These are phyloP conservation scores for Mycena metata DNA, from an alignment of 768 basidiomycete genomes.

Conservation along the genomic window DNA sequence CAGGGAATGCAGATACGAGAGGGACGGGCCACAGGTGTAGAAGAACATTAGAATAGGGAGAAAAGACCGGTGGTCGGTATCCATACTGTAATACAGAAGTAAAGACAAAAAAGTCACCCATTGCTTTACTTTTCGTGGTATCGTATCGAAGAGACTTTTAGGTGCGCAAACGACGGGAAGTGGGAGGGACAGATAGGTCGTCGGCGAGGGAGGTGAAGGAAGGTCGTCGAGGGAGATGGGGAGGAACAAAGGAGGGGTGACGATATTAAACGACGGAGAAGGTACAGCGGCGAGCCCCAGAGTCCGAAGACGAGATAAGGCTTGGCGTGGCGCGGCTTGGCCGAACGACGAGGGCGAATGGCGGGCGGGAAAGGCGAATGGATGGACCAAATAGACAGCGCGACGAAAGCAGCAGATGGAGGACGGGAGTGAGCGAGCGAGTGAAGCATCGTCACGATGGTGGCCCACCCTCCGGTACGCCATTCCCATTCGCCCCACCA, in stretches of 20 bases:
- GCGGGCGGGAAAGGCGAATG: no score
- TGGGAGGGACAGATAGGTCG: not conserved
- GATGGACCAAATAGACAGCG: no score
- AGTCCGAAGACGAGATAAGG: no score
- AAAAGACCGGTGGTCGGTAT: not conserved
- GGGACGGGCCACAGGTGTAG: no score
- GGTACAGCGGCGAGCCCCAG: no score
- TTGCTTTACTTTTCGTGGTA: not conserved
- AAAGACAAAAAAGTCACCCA: no score
- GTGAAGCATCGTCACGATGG: not conserved
- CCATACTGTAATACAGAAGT: not conserved
- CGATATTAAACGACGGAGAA: no score
- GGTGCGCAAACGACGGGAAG: not conserved
- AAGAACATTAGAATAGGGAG: not conserved
- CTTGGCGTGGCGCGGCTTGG: no score
- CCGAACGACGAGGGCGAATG: no score
- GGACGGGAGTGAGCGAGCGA: not conserved
- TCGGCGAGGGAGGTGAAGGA: not conserved
- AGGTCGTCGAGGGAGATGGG: no score
- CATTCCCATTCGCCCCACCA: conserved; percentile 3
- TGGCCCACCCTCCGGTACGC: not conserved
- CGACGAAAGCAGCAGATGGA: not conserved
- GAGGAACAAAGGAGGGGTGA: no score
- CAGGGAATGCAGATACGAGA: no score
- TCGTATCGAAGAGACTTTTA: not conserved